Base-by-base conservation (phyloP, 2,329 filamentous ascomycete species). In the Ophiocordyceps camponoti-leonardi region DNA sequence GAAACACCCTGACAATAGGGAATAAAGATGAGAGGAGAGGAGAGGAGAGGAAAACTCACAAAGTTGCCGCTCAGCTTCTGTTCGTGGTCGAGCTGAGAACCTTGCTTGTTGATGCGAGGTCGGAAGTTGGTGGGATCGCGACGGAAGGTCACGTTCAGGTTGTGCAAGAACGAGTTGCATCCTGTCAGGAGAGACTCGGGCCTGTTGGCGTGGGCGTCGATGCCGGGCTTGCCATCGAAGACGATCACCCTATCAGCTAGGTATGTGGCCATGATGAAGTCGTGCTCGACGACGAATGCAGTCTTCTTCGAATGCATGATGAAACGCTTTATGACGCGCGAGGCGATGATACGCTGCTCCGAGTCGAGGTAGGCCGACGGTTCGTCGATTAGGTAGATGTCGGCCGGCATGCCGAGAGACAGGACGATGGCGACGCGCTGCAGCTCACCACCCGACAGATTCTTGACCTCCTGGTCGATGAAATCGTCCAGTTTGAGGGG, bases 251-350 rank as follows among this genome's bases (percentile, higher is more conserved):
- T 85, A 60, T 98, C 93, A 42, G 92, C 77, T 45, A 79, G 70
- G 54, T 77, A 77, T 18, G 74, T 79, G 42, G 75, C 77, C 88
- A 96, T 95, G 71, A 96, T 94, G 72, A 98, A 96, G 75, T 98
- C 92, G 83, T 98, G 92, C 79, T 98, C 92, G 62, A 98, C 90
- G 54, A 98, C 80, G 64, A 98, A 98, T 44, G 92, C 92, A 0
- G 92, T 98, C 79, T 96, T 96, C 80, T 96, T 96, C 57, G 87
- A 81, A 72, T 98, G 90, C 92, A 98, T 98, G 67, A 98, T 98
- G 75, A 94, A 98, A 54, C 92, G 83, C 75, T 98, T 98, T 71
- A 98, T 98, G 61, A 98, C 93, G 61, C 88, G 83, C 42, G 90
- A 83, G 50, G 88, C 90, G 56, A 98, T 81, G 60, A 98, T 94